Percentiles rank a stretch among this genome's conserved stretches.
Evolutionary conservation across 768 basidiomycete genomes (phyloP).

Genomic region (Collybiopsis luxurians): DNA sequence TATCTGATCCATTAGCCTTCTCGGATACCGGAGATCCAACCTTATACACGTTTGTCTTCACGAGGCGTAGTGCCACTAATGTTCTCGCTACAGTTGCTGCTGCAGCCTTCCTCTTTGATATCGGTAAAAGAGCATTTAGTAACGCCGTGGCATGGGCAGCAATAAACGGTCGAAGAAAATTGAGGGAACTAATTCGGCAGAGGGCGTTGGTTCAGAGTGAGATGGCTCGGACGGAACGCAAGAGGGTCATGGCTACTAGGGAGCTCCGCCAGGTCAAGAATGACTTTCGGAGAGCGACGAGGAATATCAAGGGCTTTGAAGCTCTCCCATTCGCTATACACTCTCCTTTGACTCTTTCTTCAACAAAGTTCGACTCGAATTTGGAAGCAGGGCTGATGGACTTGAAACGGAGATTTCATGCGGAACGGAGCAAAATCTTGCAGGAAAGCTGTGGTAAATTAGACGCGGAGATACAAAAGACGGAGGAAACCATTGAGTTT

Average conservation of each 20-base stretch:
- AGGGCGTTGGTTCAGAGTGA: not conserved
- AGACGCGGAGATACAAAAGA: not conserved
- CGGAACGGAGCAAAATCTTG: not conserved
- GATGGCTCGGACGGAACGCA: not conserved
- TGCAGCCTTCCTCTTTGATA: not conserved
- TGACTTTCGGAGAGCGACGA: not conserved
- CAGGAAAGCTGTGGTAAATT: not conserved
- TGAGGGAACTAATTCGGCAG: not conserved
- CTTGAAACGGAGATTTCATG: not conserved
- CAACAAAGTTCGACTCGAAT: not conserved
- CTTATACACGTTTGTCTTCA: not conserved
- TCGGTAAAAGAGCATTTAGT: not conserved
- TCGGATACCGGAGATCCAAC: slow-evolving; percentile 9
- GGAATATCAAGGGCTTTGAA: not conserved
- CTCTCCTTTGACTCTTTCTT: not conserved
- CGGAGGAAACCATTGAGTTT: not conserved
- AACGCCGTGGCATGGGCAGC: not conserved
- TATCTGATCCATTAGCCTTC: not conserved
- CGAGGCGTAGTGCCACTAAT: not conserved
- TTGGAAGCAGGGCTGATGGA: not conserved
- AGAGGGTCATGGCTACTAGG: not conserved
- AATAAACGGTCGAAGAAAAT: not conserved
- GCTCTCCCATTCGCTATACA: not conserved
- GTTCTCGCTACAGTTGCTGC: not conserved
- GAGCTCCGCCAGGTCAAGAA: not conserved